Evolutionary conservation across 108 stramenopile genomes (phyloP).

Genomic region (Skeletonema tropicum): DNA sequence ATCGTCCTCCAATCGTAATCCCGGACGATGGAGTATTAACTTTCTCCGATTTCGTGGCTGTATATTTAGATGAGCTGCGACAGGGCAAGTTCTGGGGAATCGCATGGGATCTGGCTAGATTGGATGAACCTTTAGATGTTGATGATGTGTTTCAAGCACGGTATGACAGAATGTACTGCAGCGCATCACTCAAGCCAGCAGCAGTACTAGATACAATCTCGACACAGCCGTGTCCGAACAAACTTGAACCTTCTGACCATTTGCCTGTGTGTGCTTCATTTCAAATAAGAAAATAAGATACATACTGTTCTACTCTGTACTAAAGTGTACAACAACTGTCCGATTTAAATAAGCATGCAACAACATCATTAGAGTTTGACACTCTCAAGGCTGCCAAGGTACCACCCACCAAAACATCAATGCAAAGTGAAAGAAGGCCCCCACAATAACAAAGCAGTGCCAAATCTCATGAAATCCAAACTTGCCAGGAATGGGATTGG

Average conservation of each 20-base stretch:
- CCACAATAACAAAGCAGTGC: conserved; percentile 74
- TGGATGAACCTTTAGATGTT: conserved; percentile 80
- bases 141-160: conserved; percentile 76
- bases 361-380: not conserved
- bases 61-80: conserved; percentile 81
- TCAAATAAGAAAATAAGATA: conserved; percentile 14
- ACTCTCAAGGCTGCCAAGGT: conserved; percentile 50
- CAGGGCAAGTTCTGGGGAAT: conserved; percentile 96
- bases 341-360: not conserved
- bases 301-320: not conserved
- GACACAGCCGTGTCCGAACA: conserved; percentile 72
- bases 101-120: conserved; percentile 81
- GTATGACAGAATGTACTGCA: conserved; percentile 90
- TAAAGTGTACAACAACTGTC: not conserved
- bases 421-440: conserved; percentile 65
- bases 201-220: conserved; percentile 69
- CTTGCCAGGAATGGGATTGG: conserved; percentile 67
- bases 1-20: conserved; percentile 50
- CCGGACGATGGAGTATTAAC: conserved; percentile 70
- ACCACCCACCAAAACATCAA: conserved; percentile 79
- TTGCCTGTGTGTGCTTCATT: conserved; percentile 87
- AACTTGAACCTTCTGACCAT: conserved; percentile 89
- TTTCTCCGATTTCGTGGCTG: conserved; percentile 66
- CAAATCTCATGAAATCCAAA: conserved; percentile 90
- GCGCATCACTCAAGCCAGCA: conserved; percentile 49